Evolutionary conservation across 164 flowering plant genomes (phyloP).

Genomic region (Macadamia integrifolia): DNA sequence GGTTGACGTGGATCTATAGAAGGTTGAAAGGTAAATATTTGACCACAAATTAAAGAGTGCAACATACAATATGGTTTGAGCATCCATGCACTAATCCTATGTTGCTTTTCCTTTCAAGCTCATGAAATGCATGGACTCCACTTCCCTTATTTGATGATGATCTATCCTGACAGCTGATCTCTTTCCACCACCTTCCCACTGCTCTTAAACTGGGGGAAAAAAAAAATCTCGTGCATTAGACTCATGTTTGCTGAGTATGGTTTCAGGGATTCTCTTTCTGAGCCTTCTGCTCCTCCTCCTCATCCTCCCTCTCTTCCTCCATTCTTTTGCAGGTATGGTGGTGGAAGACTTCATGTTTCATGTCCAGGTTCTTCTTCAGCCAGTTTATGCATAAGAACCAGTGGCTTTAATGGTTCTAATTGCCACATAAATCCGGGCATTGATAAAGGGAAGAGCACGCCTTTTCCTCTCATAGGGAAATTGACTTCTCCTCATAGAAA

Average conservation of each 20-base stretch:
- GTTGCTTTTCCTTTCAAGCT: background rate
- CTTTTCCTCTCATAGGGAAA: conserved; percentile 6
- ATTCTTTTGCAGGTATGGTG: conserved; percentile 21
- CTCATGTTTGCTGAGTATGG: background rate
- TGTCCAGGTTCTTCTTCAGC: conserved; percentile 16
- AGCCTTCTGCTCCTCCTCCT: too few relatives aligned
- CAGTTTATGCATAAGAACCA: conserved; percentile 8
- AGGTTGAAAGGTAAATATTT: background rate
- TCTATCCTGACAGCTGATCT: background rate
- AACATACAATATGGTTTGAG: background rate
- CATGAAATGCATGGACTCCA: background rate
- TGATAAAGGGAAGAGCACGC: conserved; percentile 4
- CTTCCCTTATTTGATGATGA: background rate
- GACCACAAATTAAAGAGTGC: background rate
- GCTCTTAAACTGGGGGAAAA: too few relatives aligned
- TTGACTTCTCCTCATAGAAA: conserved; percentile 4
- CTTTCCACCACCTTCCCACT: too few relatives aligned
- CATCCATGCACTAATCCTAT: background rate
- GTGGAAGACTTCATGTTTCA: conserved; percentile 9
- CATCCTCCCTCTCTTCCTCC: too few relatives aligned
- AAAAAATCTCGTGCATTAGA: too few relatives aligned
- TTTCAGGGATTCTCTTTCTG: background rate
- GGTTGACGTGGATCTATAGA: background rate
- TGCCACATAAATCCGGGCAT: conserved; percentile 7
- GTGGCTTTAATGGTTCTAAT: conserved; percentile 4